Base-by-base conservation (phyloP, 2,329 filamentous ascomycete species). In the Helotiales sp. region DNA sequence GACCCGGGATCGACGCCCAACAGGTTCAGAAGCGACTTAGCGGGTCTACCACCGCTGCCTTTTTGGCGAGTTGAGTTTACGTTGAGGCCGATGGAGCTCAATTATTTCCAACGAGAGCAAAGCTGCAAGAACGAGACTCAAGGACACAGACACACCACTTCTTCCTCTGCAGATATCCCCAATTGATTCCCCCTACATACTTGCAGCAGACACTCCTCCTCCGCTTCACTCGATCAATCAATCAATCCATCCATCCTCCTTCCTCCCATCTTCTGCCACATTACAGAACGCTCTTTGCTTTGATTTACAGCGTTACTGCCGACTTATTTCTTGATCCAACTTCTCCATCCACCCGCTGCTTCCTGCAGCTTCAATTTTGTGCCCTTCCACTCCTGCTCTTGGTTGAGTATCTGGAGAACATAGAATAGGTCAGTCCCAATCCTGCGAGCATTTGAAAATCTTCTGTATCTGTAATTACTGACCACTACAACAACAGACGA, bases 351-450 rank as follows among this genome's bases (percentile, higher is more conserved):
- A 37, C 37, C 45, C n/a, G 66, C 67, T 71, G 68, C 65, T 59
- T 28, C 64, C 52, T 63, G 66, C 71, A 69, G 69, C 69, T 68
- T 34, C 30, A 52, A 61, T 52, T 65, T 65, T 57, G 54, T 61
- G 59, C 26, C 64, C 43, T 60, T 63, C 61, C 28, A 61, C 76
- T 77, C 76, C 76, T 76, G 75, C 76, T 77, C 76, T 77, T 77
- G 37, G 75, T 70, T 78, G 76, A 78, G 76, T 76, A 68, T 71
- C 70, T 74, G 76, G 76, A 75, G 75, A 68, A 45, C 61, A 37
- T 13, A 65, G 58, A 57, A 65, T 64, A 71, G 68, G 75, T 76
- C 24, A 71, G 71, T 69, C 45, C 50, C 37, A n/a, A 4, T 17
- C 15, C 11, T 26, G 5, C 61, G 15, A 49, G 20, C 49, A 34